These are phyloP conservation scores for Acanthamoeba culbertsoni DNA, from an alignment of 208 protist species.

Conservation along the genomic window DNA sequence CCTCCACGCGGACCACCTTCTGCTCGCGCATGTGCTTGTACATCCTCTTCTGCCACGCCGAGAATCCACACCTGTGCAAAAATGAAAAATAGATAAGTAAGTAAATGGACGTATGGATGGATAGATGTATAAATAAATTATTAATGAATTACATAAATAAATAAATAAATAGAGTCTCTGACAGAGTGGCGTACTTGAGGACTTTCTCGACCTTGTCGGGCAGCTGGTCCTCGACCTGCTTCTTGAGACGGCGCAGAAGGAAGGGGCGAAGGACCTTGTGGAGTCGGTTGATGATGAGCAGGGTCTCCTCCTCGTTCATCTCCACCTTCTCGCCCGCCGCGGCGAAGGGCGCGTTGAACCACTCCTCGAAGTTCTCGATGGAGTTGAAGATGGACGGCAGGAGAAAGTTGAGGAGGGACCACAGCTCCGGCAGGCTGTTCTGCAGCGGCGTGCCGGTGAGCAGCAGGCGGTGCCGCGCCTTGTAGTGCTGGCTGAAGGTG, in stretches of 20 bases:
- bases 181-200: too few relatives aligned
- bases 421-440: conserved; percentile 98
- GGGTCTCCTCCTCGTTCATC: not conserved
- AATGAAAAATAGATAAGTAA: too few relatives aligned
- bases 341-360: conserved; percentile 75
- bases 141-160: too few relatives aligned
- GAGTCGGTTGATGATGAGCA: conserved; percentile 74
- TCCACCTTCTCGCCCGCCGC: not conserved
- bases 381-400: conserved; percentile 92
- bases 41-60: not conserved
- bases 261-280: conserved; percentile 93
- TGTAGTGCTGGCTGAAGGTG: conserved; percentile 71
- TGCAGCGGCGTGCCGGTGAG: conserved; percentile 97
- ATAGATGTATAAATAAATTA: too few relatives aligned
- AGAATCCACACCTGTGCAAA: not conserved
- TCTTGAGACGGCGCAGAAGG: conserved; percentile 95
- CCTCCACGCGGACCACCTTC: not conserved
- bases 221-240: conserved; percentile 93
- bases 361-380: conserved; percentile 91
- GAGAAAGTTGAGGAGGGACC: conserved; percentile 97
- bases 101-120: too few relatives aligned
- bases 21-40: not conserved
- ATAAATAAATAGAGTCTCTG: too few relatives aligned
- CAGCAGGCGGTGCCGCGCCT: conserved; percentile 82
- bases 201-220: conserved; percentile 98